Conservation (phyloP, 371 early-diverging fungal species). For the Mucor indicus region DNA sequence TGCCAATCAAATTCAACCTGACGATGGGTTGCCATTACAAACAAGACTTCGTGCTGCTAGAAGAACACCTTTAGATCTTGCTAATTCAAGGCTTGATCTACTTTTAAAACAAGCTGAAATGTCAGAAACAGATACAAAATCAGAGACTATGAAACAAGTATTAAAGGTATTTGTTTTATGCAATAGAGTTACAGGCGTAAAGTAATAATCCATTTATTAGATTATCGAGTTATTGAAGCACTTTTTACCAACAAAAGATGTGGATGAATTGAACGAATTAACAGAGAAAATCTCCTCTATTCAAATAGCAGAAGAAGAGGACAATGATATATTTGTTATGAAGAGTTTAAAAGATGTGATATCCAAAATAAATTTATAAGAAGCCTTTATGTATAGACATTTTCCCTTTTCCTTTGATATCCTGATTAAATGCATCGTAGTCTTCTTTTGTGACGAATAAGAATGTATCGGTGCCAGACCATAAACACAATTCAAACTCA, state of each 20-base stretch:
- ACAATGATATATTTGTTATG: conserved; percentile 16
- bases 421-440: conserved; percentile 7
- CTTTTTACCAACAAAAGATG: conserved; percentile 15
- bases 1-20: neutral
- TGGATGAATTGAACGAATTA: conserved; percentile 14
- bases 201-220: conserved; percentile 8
- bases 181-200: neutral
- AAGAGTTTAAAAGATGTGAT: conserved; percentile 18
- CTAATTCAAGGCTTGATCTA: conserved; percentile 37
- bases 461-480: conserved; percentile 16
- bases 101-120: conserved; percentile 26
- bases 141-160: conserved; percentile 20
- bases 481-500: conserved; percentile 20
- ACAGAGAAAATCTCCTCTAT: conserved; percentile 10
- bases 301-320: neutral
- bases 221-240: conserved; percentile 39
- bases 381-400: conserved; percentile 14
- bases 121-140: conserved; percentile 3
- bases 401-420: conserved; percentile 10
- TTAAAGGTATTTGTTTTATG: conserved; percentile 26
- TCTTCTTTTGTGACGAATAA: conserved; percentile 23
- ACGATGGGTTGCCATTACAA: conserved; percentile 13
- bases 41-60: conserved; percentile 10
- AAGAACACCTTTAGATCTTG: conserved; percentile 35
- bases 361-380: conserved; percentile 13